A percentile compares a stretch with the other conserved stretches of the same genome.
Evolutionary conservation across 1,139 yeast species (phyloP).

Genomic region (Chernovozyma aurita): DNA sequence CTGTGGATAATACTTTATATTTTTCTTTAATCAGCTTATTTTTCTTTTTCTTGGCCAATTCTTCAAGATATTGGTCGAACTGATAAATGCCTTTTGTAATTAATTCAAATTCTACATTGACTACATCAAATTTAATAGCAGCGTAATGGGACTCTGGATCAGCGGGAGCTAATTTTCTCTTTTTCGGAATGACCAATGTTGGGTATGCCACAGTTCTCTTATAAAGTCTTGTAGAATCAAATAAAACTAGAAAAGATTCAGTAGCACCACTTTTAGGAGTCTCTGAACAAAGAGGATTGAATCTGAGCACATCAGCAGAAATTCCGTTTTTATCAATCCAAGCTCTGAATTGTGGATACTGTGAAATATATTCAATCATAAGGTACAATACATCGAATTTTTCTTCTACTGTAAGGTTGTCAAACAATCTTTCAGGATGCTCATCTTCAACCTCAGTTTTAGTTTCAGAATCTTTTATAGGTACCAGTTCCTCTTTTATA

Average conservation of each 20-base stretch:
- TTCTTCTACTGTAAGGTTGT: conserved; percentile 32
- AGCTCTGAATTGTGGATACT: conserved; percentile 35
- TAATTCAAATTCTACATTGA: conserved; percentile 27
- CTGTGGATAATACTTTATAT: conserved; percentile 14
- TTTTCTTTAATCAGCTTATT: conserved; percentile 17
- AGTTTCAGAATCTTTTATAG: conserved; percentile 7
- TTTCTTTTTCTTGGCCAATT: conserved; percentile 14
- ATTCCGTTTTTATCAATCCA: conserved; percentile 37
- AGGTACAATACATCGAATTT: conserved; percentile 45
- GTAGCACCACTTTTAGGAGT: conserved; percentile 10
- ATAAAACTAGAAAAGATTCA: conserved; percentile 38
- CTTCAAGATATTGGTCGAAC: conserved; percentile 19
- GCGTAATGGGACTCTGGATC: conserved; percentile 27
- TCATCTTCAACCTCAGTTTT: conserved; percentile 5
- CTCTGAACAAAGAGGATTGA: conserved; percentile 18
- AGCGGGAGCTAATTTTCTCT: conserved; percentile 31
- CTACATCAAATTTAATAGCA: conserved; percentile 27
- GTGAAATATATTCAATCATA: conserved; percentile 35
- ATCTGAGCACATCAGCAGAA: conserved; percentile 27
- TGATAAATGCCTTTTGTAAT: conserved; percentile 31
- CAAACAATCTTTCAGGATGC: conserved; percentile 21
- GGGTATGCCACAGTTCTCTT: conserved; percentile 30
- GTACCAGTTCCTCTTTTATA: conserved; percentile 3
- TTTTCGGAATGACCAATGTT: conserved; percentile 36
- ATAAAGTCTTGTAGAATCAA: conserved; percentile 44